These are phyloP conservation scores for Stagonosporopsis tanaceti DNA, from an alignment of 2,329 filamentous ascomycete species.

Conservation along the genomic window DNA sequence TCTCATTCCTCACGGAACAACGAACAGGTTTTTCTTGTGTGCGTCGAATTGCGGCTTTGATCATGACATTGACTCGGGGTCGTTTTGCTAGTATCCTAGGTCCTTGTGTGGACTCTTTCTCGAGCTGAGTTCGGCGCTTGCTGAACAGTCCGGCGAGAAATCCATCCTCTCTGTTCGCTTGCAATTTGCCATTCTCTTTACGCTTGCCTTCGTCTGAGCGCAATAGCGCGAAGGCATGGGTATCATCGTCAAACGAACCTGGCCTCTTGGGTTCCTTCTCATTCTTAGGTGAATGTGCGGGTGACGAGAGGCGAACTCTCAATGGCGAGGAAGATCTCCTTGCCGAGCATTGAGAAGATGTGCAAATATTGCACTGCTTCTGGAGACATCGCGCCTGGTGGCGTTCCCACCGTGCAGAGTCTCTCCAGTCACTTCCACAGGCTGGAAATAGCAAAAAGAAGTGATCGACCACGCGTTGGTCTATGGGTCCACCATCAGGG, in stretches of 20 bases:
- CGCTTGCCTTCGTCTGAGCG: background rate
- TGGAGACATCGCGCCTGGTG: background rate
- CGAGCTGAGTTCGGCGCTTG: background rate
- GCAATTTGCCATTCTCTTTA: background rate
- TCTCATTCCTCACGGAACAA: background rate
- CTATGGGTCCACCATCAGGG: slow-evolving; percentile 1
- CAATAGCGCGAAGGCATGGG: background rate
- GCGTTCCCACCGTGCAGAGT: slow-evolving; percentile 9
- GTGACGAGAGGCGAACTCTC: too few species aligned
- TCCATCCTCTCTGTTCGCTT: background rate
- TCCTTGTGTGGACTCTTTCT: background rate
- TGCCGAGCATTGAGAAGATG: background rate
- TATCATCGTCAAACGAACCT: background rate
- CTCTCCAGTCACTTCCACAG: slow-evolving; percentile 12
- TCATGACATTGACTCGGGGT: background rate
- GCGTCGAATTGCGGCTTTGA: background rate
- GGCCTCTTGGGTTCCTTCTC: background rate
- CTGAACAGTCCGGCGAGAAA: too few species aligned
- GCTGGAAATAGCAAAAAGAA: slow-evolving; percentile 9
- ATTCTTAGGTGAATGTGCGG: background rate
- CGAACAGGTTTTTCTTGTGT: background rate
- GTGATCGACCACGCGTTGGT: slow-evolving; percentile 4
- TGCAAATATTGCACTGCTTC: background rate
- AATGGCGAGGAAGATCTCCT: background rate
- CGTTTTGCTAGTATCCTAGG: background rate